phyloP scores from a whole-genome alignment of 169 alveolate species.

The Plasmodium knowlesi region DNA sequence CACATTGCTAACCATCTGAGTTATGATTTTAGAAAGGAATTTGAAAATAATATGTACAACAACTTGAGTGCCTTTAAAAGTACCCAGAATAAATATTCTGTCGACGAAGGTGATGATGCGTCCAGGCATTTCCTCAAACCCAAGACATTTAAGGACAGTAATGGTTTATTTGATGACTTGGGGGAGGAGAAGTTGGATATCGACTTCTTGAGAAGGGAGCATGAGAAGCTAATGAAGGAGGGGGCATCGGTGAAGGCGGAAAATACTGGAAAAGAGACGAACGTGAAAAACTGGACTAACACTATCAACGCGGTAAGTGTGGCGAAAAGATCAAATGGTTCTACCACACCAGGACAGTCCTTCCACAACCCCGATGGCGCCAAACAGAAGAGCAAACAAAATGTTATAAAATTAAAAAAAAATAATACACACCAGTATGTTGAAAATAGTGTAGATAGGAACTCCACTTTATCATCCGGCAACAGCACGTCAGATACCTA shows the following conservation, averaged over 20 bases:
- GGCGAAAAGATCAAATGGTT: not conserved
- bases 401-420: constrained; percentile 14
- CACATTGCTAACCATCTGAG: constrained; percentile 17
- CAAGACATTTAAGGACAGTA: constrained; percentile 47
- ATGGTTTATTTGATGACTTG: constrained; percentile 41
- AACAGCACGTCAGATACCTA: constrained; percentile 21
- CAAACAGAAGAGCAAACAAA: not conserved
- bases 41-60: constrained; percentile 59
- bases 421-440: not conserved
- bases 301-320: not conserved
- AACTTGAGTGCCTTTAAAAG: constrained; percentile 47
- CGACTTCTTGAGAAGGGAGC: constrained; percentile 54
- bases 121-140: constrained; percentile 64
- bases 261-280: not conserved
- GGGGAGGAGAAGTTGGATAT: constrained; percentile 52
- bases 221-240: constrained; percentile 24
- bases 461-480: constrained; percentile 9
- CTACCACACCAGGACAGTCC: not conserved
- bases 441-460: not conserved
- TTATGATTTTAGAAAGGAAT: constrained; percentile 52
- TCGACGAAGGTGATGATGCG: constrained; percentile 21
- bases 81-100: not conserved
- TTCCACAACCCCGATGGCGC: not conserved
- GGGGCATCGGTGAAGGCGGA: not conserved
- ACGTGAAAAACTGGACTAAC: too few relatives aligned